phyloP scores from a whole-genome alignment of 2,329 filamentous ascomycete species.

The Cladophialophora carrionii region DNA sequence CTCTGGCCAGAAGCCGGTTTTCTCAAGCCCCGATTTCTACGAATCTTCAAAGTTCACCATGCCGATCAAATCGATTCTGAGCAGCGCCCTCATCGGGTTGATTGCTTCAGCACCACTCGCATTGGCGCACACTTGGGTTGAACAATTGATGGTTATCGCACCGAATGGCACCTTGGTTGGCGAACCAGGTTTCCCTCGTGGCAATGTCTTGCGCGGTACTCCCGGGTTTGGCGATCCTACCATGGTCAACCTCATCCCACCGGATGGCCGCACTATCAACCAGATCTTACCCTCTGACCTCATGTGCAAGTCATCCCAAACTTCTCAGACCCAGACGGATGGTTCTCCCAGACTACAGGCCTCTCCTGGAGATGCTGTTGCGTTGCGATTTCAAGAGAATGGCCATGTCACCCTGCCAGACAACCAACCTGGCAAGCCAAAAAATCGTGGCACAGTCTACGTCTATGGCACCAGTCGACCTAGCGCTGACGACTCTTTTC shows the following conservation, averaged over 20 bases:
- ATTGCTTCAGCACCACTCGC: conserved; percentile 30
- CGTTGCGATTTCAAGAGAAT: conserved; percentile 72
- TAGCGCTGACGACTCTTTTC: conserved; percentile 61
- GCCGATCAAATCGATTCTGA: conserved; percentile 24
- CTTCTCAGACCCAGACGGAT: conserved; percentile 60
- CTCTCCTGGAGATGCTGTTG: conserved; percentile 64
- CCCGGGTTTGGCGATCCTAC: conserved; percentile 60
- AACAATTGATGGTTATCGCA: conserved; percentile 72
- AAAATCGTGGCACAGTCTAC: conserved; percentile 71
- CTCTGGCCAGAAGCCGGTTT: conserved; percentile 6
- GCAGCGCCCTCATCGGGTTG: conserved; percentile 40
- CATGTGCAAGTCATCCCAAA: conserved; percentile 68
- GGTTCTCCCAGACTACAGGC: conserved; percentile 66
- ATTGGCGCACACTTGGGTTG: conserved; percentile 78
- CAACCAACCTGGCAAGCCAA: conserved; percentile 62
- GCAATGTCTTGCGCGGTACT: conserved; percentile 63
- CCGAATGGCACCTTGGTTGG: conserved; percentile 74
- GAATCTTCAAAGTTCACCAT: conserved; percentile 23
- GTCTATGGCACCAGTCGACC: conserved; percentile 72
- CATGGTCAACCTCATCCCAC: conserved; percentile 68
- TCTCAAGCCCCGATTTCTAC: neutral
- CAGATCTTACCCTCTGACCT: conserved; percentile 55
- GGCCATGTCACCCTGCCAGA: conserved; percentile 70
- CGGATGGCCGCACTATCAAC: conserved; percentile 53
- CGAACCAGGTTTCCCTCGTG: conserved; percentile 72